Evolutionary conservation across 2,329 filamentous ascomycete genomes (phyloP).

Genomic region (Talaromyces sp.): DNA sequence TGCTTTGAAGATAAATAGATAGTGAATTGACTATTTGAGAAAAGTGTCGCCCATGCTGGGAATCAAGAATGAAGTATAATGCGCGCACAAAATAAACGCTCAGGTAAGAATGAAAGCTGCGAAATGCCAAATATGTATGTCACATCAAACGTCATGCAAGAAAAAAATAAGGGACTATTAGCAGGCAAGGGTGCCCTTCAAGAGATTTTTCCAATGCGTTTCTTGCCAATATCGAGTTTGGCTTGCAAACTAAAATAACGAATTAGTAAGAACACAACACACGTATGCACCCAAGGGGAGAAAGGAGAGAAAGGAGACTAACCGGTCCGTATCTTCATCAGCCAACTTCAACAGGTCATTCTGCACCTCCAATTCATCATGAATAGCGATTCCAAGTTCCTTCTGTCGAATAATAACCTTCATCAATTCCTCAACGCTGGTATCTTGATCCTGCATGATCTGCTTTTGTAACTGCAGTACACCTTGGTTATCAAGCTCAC

Average conservation of each 20-base stretch:
- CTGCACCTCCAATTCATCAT: constrained; percentile 64
- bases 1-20: not conserved
- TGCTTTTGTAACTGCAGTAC: constrained; percentile 65
- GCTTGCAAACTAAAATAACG: constrained; percentile 40
- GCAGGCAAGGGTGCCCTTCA: too few species aligned
- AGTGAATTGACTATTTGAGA: not conserved
- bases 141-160: not conserved
- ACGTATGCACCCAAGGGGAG: not conserved
- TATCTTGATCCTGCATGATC: constrained; percentile 64
- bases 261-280: constrained; percentile 18
- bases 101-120: not conserved
- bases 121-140: not conserved
- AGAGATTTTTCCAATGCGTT: constrained; percentile 51
- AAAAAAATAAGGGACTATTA: too few species aligned
- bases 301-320: constrained; percentile 15
- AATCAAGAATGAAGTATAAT: constrained; percentile 8
- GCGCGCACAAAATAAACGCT: constrained; percentile 11
- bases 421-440: constrained; percentile 60
- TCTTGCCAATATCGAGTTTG: constrained; percentile 53
- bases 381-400: constrained; percentile 65
- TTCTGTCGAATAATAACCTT: constrained; percentile 62
- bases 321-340: constrained; percentile 61
- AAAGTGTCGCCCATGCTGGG: constrained; percentile 13
- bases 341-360: constrained; percentile 62
- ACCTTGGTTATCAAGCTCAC: constrained; percentile 66